These are phyloP conservation scores for Chrysoporthe austroafricana DNA, from an alignment of 2,329 filamentous ascomycete species.

Conservation along the genomic window DNA sequence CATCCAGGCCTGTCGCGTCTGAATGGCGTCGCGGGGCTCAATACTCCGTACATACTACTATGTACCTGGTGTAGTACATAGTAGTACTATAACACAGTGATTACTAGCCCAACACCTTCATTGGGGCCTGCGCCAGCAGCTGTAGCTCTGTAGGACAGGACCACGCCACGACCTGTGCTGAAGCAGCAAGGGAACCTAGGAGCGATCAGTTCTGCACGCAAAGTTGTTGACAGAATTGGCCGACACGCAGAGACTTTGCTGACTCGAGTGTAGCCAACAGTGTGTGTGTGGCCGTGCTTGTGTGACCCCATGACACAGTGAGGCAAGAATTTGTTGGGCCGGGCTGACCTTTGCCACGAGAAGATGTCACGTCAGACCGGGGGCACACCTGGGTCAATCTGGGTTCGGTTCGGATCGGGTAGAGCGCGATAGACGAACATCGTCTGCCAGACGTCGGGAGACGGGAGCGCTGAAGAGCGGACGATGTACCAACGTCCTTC, in stretches of 20 bases:
- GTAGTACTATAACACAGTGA: neutral
- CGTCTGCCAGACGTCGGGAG: neutral
- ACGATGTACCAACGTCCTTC: neutral
- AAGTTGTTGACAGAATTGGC: constrained; percentile 9
- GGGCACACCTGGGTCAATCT: neutral
- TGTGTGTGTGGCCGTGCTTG: neutral
- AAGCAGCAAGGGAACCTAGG: neutral
- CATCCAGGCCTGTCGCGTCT: constrained; percentile 21
- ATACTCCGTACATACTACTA: no score
- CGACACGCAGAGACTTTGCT: constrained; percentile 20
- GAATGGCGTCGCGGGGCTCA: constrained; percentile 24
- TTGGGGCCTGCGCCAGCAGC: neutral
- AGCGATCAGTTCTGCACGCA: neutral
- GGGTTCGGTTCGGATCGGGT: neutral
- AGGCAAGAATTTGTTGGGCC: constrained; percentile 17
- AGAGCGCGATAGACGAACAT: neutral
- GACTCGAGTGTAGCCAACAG: constrained; percentile 19
- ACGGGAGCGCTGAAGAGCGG: neutral
- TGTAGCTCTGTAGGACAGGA: neutral
- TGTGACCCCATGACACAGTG: constrained; percentile 7
- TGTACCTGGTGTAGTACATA: no score
- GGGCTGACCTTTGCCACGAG: neutral
- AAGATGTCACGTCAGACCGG: neutral
- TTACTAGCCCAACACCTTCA: neutral
- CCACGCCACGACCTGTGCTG: neutral